Conservation (phyloP, 805 yeast species). For the Clavispora santaluciae region DNA sequence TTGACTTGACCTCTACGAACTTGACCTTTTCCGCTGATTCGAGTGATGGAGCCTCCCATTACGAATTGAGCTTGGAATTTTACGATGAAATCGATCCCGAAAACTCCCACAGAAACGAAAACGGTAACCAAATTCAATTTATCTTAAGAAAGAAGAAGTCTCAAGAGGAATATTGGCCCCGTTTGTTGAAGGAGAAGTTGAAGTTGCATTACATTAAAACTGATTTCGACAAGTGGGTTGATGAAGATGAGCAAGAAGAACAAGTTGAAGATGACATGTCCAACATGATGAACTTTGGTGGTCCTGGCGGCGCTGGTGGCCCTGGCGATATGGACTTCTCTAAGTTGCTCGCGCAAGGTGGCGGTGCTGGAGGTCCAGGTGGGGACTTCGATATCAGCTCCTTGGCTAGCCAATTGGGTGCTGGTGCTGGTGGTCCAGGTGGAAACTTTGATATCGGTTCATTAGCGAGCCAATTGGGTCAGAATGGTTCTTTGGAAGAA, state of each 20-base stretch:
- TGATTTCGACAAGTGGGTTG: conserved; percentile 97
- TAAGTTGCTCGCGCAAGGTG: conserved; percentile 24
- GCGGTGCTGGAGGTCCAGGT: conserved; percentile 27
- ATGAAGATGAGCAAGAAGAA: conserved; percentile 94
- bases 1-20: conserved; percentile 53
- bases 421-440: conserved; percentile 23
- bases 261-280: conserved; percentile 41
- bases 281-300: conserved; percentile 19
- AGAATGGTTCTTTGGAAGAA: conserved; percentile 23
- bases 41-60: conserved; percentile 44
- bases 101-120: conserved; percentile 48
- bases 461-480: conserved; percentile 42
- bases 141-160: conserved; percentile 65
- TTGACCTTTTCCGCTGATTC: conserved; percentile 50
- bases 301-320: conserved; percentile 24
- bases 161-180: conserved; percentile 87
- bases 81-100: conserved; percentile 69
- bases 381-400: conserved; percentile 32
- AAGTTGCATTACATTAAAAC: conserved; percentile 81
- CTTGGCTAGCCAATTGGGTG: conserved; percentile 42
- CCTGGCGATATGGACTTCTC: conserved; percentile 25
- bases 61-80: conserved; percentile 68
- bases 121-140: conserved; percentile 59
- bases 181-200: conserved; percentile 82
- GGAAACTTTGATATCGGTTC: conserved; percentile 32